Conservation (phyloP, 495 filamentous ascomycete genomes). For the Astrocystis sublimbata region DNA sequence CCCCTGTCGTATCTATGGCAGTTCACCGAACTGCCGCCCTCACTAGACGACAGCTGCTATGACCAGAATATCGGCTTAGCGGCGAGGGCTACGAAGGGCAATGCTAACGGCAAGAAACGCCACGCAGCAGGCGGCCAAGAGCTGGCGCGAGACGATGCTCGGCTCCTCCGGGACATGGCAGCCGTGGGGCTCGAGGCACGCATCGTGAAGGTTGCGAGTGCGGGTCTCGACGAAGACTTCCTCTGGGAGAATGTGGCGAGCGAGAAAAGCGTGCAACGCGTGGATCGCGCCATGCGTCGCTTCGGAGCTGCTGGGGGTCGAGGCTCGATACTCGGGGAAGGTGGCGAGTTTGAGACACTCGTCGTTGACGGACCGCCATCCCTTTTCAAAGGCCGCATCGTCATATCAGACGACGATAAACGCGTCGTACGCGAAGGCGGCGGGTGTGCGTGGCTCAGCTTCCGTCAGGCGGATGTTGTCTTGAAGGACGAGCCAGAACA, state of each 20-base stretch:
- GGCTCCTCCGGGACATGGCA: constrained; percentile 79
- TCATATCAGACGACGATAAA: constrained; percentile 56
- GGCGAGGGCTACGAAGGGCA: constrained; percentile 29
- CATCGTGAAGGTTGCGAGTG: constrained; percentile 92
- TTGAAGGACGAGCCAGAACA: constrained; percentile 43
- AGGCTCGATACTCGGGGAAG: constrained; percentile 83
- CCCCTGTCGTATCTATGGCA: constrained; percentile 91
- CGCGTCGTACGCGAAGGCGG: constrained; percentile 64
- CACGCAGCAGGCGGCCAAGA: not conserved
- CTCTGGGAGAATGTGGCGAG: constrained; percentile 80
- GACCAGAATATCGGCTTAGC: constrained; percentile 17
- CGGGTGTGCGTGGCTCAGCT: constrained; percentile 65
- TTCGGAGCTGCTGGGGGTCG: constrained; percentile 60
- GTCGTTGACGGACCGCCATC: constrained; percentile 74
- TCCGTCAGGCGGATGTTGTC: constrained; percentile 59
- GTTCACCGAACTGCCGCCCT: constrained; percentile 69
- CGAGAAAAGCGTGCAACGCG: constrained; percentile 46
- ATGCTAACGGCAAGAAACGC: constrained; percentile 20
- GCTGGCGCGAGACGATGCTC: constrained; percentile 33
- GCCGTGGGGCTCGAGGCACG: constrained; percentile 73
- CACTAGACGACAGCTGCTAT: constrained; percentile 2
- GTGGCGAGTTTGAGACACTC: constrained; percentile 95
- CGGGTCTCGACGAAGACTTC: constrained; percentile 77
- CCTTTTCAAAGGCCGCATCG: constrained; percentile 72
- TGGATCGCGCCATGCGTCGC: constrained; percentile 64